phyloP scores from a whole-genome alignment of 1,139 yeast genomes.

The Starmera stellimalicola region DNA sequence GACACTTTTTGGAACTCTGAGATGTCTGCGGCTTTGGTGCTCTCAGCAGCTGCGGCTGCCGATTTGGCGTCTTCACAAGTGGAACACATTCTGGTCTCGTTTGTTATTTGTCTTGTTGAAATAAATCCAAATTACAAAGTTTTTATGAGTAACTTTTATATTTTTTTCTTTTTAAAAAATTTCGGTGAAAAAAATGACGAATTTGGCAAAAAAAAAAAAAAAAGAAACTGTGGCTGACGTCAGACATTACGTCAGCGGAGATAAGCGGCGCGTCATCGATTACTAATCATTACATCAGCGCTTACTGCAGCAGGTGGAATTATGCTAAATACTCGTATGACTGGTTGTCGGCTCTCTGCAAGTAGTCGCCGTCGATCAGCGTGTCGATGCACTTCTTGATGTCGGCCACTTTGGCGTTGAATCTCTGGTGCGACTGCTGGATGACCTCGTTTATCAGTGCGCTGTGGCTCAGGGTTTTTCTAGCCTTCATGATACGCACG shows the following conservation, averaged over 20 bases:
- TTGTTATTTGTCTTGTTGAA: not conserved
- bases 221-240: too few relatives aligned
- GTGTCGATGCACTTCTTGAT: slow-evolving; percentile 82
- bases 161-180: slow-evolving; percentile 1
- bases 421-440: slow-evolving; percentile 77
- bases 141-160: not conserved
- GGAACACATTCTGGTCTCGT: slow-evolving; percentile 13
- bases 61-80: slow-evolving; percentile 13
- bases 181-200: not conserved
- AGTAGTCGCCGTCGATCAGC: slow-evolving; percentile 78
- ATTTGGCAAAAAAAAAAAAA: not conserved
- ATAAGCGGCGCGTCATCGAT: too few relatives aligned
- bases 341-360: slow-evolving; percentile 68
- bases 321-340: slow-evolving; percentile 76
- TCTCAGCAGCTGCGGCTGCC: slow-evolving; percentile 4
- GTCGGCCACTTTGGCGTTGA: slow-evolving; percentile 77
- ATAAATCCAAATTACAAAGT: not conserved
- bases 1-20: slow-evolving; percentile 35
- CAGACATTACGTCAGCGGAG: too few relatives aligned
- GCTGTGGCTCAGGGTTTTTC: slow-evolving; percentile 71
- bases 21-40: slow-evolving; percentile 1
- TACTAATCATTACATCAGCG: too few relatives aligned
- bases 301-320: too few relatives aligned
- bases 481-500: slow-evolving; percentile 93
- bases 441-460: slow-evolving; percentile 82